Conservation (phyloP, 306 rosid species). For the Cucurbita ficifolia region DNA sequence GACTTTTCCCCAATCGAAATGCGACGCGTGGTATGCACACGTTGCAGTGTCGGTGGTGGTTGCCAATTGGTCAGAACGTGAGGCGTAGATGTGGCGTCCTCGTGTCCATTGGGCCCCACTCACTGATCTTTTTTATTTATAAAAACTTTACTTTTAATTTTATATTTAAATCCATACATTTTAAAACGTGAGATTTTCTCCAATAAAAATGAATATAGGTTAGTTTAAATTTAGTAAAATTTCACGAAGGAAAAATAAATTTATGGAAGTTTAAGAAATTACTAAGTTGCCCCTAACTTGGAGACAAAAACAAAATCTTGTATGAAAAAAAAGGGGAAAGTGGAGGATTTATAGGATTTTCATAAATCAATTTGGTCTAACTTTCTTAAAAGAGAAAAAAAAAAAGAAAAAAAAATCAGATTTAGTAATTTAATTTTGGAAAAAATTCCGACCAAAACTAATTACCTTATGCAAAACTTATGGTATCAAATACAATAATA, state of each 20-base stretch:
- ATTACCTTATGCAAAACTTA: neutral
- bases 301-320: neutral
- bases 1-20: neutral
- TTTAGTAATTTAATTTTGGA: neutral
- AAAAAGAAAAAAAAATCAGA: neutral
- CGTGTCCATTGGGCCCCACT: neutral
- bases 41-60: slow-evolving; percentile 2
- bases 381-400: neutral
- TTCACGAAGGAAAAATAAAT: neutral
- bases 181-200: neutral
- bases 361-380: neutral
- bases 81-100: neutral
- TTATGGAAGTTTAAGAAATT: neutral
- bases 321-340: neutral
- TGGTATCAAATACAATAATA: neutral
- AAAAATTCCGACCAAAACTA: neutral
- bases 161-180: no score
- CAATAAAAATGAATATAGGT: neutral
- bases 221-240: neutral
- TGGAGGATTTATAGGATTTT: neutral
- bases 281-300: neutral
- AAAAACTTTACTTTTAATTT: no score
- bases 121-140: no score
- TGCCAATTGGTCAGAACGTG: neutral
- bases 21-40: neutral